Percentiles rank a stretch among this genome's conserved stretches.
Evolutionary conservation across 2,329 filamentous ascomycete genomes (phyloP).

Genomic region (Penicillium sclerotiorum): DNA sequence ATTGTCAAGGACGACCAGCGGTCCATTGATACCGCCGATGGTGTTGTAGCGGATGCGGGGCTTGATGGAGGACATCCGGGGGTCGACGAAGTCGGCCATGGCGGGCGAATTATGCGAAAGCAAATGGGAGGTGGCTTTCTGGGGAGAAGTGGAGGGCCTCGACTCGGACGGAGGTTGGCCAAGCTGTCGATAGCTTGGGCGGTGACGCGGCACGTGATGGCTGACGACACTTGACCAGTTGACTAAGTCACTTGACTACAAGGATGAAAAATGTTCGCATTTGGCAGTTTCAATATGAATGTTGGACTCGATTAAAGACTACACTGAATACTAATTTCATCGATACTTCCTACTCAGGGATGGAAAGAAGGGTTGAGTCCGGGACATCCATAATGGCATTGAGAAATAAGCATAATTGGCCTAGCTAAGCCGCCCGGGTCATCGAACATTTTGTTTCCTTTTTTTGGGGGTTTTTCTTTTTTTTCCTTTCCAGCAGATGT

Average conservation of each 20-base stretch:
- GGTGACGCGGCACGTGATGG: conserved; percentile 28
- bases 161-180: conserved; percentile 23
- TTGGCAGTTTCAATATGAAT: too few relatives aligned
- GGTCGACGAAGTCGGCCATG: conserved; percentile 49
- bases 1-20: conserved; percentile 96
- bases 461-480: too few relatives aligned
- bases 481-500: too few relatives aligned
- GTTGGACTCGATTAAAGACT: too few relatives aligned
- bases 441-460: too few relatives aligned
- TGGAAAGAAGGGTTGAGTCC: too few relatives aligned
- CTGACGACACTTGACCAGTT: conserved; percentile 2
- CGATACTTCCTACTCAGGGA: too few relatives aligned
- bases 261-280: too few relatives aligned
- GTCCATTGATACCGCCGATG: conserved; percentile 95
- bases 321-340: too few relatives aligned
- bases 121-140: conserved; percentile 16
- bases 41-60: conserved; percentile 93
- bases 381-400: too few relatives aligned
- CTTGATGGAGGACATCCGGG: conserved; percentile 58
- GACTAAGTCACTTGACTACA: too few relatives aligned
- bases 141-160: conserved; percentile 4
- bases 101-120: conserved; percentile 19
- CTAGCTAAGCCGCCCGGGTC: neutral
- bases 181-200: conserved; percentile 30
- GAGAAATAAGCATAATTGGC: too few relatives aligned